Evolutionary conservation across 805 yeast species (phyloP), one percentile per base, ranked within the genome.

Genomic region (Vanderwaltozyma verrucispora): DNA sequence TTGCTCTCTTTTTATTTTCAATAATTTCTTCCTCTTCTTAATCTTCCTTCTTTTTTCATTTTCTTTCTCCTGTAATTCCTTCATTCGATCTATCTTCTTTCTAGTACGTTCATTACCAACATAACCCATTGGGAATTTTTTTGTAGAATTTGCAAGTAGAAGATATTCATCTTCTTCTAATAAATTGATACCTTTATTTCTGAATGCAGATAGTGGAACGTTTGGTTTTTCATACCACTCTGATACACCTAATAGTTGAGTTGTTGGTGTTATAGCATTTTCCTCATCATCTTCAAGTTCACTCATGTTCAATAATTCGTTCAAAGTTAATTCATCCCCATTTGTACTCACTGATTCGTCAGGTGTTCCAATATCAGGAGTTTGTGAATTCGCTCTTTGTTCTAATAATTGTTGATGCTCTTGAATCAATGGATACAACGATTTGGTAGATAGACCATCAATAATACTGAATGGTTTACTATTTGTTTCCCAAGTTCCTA

Each of bases 361-460:
- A 6, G 35, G 21, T 3, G 27, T 38, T 15, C 37, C 42, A 17
- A 34, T 28, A 21, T 46, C 53, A 11, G 48, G 44, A 12, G 47
- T 44, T 25, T 54, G 59, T 2, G 60, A 44, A 32, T 41, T 39
- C 35, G 45, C 45, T n/a, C 43, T 43, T 36, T 44, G 50, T 30
- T 50, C 53, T 12, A 33, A 42, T 14, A 55, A 39, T 30, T 51
- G 56, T 40, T 48, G 59, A 38, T 53, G 56, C 31, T 52, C 60
- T 33, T 53, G 60, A 24, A 56, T 48, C 30, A 69, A 65, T 4
- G 82, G 80, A 45, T 75, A 64, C 44, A 89, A 64, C 2, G 94
- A 80, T 38, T 96, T 71, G 0, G 97, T 92, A 0, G 95, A 79
- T 23, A 85, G 70, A 5, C 98, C 98, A 57, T 89, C 97, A 52